Percentiles rank a stretch among this genome's conserved stretches.
phyloP scores from a whole-genome alignment of 2,329 filamentous ascomycete genomes.

The Stachybotrys elegans region DNA sequence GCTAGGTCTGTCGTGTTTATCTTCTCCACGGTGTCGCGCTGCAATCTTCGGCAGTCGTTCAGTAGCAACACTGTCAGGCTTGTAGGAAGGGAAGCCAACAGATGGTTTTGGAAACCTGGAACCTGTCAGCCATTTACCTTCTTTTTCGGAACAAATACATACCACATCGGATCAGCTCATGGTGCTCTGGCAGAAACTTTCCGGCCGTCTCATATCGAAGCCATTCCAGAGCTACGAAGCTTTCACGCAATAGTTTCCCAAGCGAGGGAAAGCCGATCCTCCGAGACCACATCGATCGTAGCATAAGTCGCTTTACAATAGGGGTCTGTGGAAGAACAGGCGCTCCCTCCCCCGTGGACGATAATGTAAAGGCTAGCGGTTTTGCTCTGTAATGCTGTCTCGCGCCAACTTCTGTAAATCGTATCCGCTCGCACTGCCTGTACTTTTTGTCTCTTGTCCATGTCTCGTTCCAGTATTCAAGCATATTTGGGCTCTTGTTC shows the following conservation, averaged over 20 bases:
- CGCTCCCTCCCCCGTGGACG: not conserved
- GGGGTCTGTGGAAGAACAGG: constrained; percentile 6
- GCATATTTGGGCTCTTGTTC: not conserved
- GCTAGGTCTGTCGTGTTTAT: too few species aligned
- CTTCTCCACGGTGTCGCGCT: not conserved
- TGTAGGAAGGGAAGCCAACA: not conserved
- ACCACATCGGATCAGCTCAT: not conserved
- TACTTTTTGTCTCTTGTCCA: constrained; percentile 1
- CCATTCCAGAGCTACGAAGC: constrained; percentile 7
- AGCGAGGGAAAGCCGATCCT: constrained; percentile 7
- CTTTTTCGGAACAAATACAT: not conserved
- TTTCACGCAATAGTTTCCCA: constrained; percentile 9
- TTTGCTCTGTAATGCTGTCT: constrained; percentile 5
- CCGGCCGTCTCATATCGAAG: constrained; percentile 7
- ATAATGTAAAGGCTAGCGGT: constrained; percentile 7
- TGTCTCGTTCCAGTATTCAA: not conserved
- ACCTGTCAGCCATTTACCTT: not conserved
- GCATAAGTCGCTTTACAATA: constrained; percentile 9
- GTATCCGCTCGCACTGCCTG: too few species aligned
- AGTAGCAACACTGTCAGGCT: not conserved
- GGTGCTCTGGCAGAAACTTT: not conserved
- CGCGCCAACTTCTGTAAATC: not conserved
- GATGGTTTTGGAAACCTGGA: not conserved
- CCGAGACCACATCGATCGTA: constrained; percentile 6
- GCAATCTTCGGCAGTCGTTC: not conserved